Conservation (phyloP, 2,329 filamentous ascomycete species). For the Curvularia eragrostidis region DNA sequence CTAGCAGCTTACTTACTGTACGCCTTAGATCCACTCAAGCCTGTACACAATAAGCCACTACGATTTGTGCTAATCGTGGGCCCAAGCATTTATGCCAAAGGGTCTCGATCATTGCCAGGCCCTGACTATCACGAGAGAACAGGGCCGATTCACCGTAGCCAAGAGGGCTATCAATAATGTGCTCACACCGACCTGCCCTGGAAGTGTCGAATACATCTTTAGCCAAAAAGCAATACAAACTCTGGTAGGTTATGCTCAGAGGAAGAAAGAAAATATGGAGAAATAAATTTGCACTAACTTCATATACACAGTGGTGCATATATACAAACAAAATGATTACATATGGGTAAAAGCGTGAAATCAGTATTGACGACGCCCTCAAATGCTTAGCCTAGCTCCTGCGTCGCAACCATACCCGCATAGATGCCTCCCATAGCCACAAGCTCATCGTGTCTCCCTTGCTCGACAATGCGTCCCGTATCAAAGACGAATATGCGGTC, state of each 20-base stretch:
- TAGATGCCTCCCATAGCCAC: conserved; percentile 51
- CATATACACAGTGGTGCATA: neutral
- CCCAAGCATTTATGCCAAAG: neutral
- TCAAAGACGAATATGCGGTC: conserved; percentile 83
- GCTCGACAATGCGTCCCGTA: conserved; percentile 66
- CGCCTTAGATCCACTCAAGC: conserved; percentile 3
- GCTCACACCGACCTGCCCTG: neutral
- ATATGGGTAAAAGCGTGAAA: neutral
- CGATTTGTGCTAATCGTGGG: neutral
- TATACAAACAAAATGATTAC: neutral
- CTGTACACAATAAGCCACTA: neutral
- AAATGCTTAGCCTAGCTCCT: conserved; percentile 41
- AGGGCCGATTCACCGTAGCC: neutral
- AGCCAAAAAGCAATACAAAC: neutral
- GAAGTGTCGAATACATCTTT: neutral
- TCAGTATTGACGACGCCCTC: neutral
- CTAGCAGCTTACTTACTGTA: neutral
- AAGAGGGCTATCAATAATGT: neutral
- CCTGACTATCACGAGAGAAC: neutral
- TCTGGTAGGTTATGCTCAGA: neutral
- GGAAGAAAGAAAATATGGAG: neutral
- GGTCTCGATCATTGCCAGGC: neutral
- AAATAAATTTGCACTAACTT: conserved; percentile 5
- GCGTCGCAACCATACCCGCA: conserved; percentile 46
- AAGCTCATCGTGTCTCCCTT: conserved; percentile 67